Conservation (phyloP, 345 rosid genomes). For the Melastoma malabathricum region DNA sequence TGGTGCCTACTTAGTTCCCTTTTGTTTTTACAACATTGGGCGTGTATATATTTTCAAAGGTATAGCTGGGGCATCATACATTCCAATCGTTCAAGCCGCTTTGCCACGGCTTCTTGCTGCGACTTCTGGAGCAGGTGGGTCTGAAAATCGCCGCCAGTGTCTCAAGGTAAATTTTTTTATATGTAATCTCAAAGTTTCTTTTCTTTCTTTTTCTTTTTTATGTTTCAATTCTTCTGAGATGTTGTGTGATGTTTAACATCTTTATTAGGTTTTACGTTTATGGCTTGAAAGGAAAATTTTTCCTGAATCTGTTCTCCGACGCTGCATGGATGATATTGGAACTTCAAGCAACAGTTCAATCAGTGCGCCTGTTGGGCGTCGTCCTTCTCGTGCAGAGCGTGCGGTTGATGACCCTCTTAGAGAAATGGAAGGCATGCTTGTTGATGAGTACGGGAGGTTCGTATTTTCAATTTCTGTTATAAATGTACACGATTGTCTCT, state of each 20-base stretch:
- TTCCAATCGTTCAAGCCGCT: conserved; percentile 81
- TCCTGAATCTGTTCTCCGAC: conserved; percentile 67
- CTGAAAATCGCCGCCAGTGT: conserved; percentile 95
- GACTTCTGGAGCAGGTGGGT: conserved; percentile 71
- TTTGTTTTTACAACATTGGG: neutral
- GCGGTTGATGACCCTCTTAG: conserved; percentile 89
- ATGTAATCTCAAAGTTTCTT: neutral
- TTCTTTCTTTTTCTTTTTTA: conserved; percentile 7
- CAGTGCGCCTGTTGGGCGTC: conserved; percentile 47
- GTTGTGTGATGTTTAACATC: neutral
- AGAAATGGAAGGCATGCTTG: conserved; percentile 97
- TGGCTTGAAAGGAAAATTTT: conserved; percentile 89
- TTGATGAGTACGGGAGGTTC: conserved; percentile 98
- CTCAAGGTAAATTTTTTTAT: conserved; percentile 41
- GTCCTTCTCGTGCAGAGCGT: conserved; percentile 90
- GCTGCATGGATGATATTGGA: conserved; percentile 71
- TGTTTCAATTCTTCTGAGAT: neutral
- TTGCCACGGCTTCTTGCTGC: conserved; percentile 88
- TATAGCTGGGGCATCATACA: conserved; percentile 68
- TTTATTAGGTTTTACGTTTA: conserved; percentile 60
- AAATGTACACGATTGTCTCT: too few species aligned
- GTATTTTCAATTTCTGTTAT: conserved; percentile 4
- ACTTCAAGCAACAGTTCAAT: conserved; percentile 55
- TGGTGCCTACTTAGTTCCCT: too few species aligned
- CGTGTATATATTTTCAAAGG: conserved; percentile 25